phyloP scores from a whole-genome alignment of 108 stramenopile species.

The Cyclotella kingstonii region DNA sequence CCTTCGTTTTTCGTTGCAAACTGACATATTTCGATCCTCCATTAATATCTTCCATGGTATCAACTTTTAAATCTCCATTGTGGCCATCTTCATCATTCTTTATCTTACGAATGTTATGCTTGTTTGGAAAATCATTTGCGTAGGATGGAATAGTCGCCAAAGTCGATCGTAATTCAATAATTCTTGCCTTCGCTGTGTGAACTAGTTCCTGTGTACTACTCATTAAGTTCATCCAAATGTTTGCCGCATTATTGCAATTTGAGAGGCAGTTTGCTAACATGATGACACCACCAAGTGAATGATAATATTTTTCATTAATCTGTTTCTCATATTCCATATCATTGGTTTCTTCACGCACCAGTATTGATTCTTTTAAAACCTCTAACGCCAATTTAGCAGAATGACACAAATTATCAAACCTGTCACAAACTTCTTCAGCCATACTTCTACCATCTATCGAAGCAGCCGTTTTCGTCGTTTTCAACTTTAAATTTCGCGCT shows the following conservation, averaged over 20 bases:
- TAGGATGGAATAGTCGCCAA: slow-evolving; percentile 36
- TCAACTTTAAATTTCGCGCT: too few relatives aligned
- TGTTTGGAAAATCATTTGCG: slow-evolving; percentile 5
- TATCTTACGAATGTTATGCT: slow-evolving; percentile 24
- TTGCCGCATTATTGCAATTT: slow-evolving; percentile 21
- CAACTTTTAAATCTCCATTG: neutral
- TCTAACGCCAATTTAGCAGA: slow-evolving; percentile 10
- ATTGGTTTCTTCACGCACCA: neutral
- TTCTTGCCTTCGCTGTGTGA: slow-evolving; percentile 7
- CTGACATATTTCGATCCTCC: too few relatives aligned
- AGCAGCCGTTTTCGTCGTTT: slow-evolving; percentile 6
- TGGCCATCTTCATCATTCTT: slow-evolving; percentile 20
- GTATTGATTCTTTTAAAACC: slow-evolving; percentile 10
- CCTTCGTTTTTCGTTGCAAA: too few relatives aligned
- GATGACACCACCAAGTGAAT: slow-evolving; percentile 18
- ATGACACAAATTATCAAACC: slow-evolving; percentile 26
- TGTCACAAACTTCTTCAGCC: slow-evolving; percentile 14
- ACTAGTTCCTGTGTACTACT: slow-evolving; percentile 15
- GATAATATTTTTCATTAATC: slow-evolving; percentile 11
- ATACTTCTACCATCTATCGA: slow-evolving; percentile 16
- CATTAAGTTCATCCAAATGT: slow-evolving; percentile 31
- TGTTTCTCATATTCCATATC: slow-evolving; percentile 11
- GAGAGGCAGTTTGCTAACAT: slow-evolving; percentile 38
- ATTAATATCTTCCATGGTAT: too few relatives aligned
- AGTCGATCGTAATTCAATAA: slow-evolving; percentile 25